Percentiles rank a stretch among this genome's conserved stretches.
Evolutionary conservation across 108 stramenopile genomes (phyloP).

Genomic region (Thalassiosira profunda): DNA sequence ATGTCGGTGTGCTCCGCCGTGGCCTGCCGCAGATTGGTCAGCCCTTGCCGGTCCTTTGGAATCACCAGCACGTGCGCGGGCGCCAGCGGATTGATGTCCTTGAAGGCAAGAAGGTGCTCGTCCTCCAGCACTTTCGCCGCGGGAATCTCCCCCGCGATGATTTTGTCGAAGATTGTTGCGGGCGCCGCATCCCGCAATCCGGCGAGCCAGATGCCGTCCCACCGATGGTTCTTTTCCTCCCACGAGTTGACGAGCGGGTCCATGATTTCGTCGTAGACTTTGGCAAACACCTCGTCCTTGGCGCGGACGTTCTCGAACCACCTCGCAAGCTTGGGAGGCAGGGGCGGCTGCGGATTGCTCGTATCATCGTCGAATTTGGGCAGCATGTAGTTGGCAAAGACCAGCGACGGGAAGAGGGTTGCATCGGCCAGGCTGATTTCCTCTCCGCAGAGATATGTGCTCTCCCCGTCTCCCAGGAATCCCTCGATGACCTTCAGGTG

Average conservation of each 20-base stretch:
- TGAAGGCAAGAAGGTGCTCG: slow-evolving; percentile 95
- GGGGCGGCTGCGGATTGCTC: slow-evolving; percentile 46
- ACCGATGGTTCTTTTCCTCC: slow-evolving; percentile 74
- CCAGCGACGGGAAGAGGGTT: slow-evolving; percentile 86
- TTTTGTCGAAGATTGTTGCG: slow-evolving; percentile 96
- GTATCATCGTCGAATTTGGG: slow-evolving; percentile 85
- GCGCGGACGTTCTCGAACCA: slow-evolving; percentile 75
- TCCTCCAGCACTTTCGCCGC: slow-evolving; percentile 94
- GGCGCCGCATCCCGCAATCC: slow-evolving; percentile 80
- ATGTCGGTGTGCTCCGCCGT: slow-evolving; percentile 89
- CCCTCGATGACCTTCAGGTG: slow-evolving; percentile 81
- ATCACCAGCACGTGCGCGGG: slow-evolving; percentile 98
- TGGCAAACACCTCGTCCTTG: slow-evolving; percentile 64
- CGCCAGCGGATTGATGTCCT: slow-evolving; percentile 94
- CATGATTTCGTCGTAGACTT: slow-evolving; percentile 81
- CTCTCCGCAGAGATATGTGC: slow-evolving; percentile 83
- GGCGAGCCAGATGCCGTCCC: slow-evolving; percentile 85
- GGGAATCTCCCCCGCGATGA: slow-evolving; percentile 91
- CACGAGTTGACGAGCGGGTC: slow-evolving; percentile 34
- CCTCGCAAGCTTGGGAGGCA: slow-evolving; percentile 53
- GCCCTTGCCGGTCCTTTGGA: slow-evolving; percentile 94
- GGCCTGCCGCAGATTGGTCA: slow-evolving; percentile 88
- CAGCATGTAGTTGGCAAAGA: slow-evolving; percentile 90
- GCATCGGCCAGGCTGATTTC: slow-evolving; percentile 96
- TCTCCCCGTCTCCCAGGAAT: slow-evolving; percentile 53